Percentiles rank a stretch among this genome's conserved stretches.
Evolutionary conservation across 1,284 basidiomycete genomes (phyloP).

Genomic region (Flammula alnicola): DNA sequence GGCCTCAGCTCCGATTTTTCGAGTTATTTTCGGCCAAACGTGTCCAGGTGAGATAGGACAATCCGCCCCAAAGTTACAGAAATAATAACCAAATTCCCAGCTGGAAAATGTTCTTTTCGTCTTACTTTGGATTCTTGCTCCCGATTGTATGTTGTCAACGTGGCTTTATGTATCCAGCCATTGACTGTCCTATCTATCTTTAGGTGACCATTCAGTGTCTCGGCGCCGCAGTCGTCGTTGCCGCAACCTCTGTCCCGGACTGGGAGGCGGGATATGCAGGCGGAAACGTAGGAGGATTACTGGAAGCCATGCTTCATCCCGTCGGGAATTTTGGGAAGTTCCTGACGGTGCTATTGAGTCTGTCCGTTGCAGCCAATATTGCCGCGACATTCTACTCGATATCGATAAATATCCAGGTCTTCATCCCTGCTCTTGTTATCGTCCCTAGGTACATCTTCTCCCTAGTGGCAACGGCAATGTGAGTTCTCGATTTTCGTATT

Average conservation of each 20-base stretch:
- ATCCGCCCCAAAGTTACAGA: background rate
- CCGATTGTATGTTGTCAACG: conserved; percentile 50
- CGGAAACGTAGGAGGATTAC: conserved; percentile 72
- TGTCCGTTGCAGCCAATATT: conserved; percentile 86
- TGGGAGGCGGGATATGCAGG: conserved; percentile 71
- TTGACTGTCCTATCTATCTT: background rate
- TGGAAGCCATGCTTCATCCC: conserved; percentile 76
- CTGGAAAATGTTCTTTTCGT: conserved; percentile 72
- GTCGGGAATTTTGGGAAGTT: conserved; percentile 83
- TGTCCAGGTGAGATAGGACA: conserved; percentile 49
- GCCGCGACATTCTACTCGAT: conserved; percentile 86
- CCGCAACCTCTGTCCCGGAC: conserved; percentile 59
- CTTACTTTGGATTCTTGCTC: conserved; percentile 76
- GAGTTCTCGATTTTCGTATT: conserved; percentile 31
- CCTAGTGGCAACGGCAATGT: conserved; percentile 81
- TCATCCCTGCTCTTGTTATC: conserved; percentile 65
- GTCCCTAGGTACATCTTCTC: conserved; percentile 91
- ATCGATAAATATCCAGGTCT: conserved; percentile 81
- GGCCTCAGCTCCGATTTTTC: conserved; percentile 76
- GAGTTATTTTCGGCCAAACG: conserved; percentile 62
- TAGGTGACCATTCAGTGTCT: conserved; percentile 73
- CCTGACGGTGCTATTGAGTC: conserved; percentile 80
- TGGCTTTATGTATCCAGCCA: background rate
- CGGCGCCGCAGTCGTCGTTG: conserved; percentile 73
- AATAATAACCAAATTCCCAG: conserved; percentile 35